Evolutionary conservation across 192 early-diverging fungal genomes (phyloP).

Genomic region (Umbelopsis sp.): DNA sequence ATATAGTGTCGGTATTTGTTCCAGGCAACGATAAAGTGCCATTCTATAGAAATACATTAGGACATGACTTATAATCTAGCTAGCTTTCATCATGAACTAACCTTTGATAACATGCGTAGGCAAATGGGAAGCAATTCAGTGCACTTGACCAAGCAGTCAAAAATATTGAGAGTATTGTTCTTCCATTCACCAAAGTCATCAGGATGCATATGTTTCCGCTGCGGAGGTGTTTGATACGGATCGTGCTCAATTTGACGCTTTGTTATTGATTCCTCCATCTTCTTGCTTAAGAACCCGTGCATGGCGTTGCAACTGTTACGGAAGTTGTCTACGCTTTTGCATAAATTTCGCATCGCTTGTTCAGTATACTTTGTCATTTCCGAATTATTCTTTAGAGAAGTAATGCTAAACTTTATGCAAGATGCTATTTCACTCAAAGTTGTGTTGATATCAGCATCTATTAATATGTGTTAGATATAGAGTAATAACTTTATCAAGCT

Average conservation of each 20-base stretch:
- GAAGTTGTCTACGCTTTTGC: conserved; percentile 25
- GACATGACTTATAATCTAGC: not conserved
- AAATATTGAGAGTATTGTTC: conserved; percentile 5
- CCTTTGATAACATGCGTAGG: conserved; percentile 20
- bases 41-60: not conserved
- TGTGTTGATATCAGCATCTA: conserved; percentile 25
- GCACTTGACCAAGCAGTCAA: conserved; percentile 10
- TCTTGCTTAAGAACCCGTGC: conserved; percentile 14
- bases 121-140: conserved; percentile 18
- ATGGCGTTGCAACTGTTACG: conserved; percentile 6
- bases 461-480: not conserved
- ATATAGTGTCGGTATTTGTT: conserved; percentile 17
- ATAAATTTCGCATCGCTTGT: conserved; percentile 17
- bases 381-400: not conserved
- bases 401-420: conserved; percentile 3
- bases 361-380: conserved; percentile 21
- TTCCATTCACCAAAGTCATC: conserved; percentile 23
- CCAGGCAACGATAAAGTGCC: too few relatives aligned
- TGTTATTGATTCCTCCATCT: conserved; percentile 16
- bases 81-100: not conserved
- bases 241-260: conserved; percentile 4
- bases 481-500: not conserved
- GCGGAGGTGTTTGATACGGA: conserved; percentile 27
- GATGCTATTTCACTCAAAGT: conserved; percentile 21
- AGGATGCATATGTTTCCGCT: not conserved